Evolutionary conservation across 345 rosid species (phyloP), one percentile per base, ranked within the genome.

Genomic region (Murraya paniculata): DNA sequence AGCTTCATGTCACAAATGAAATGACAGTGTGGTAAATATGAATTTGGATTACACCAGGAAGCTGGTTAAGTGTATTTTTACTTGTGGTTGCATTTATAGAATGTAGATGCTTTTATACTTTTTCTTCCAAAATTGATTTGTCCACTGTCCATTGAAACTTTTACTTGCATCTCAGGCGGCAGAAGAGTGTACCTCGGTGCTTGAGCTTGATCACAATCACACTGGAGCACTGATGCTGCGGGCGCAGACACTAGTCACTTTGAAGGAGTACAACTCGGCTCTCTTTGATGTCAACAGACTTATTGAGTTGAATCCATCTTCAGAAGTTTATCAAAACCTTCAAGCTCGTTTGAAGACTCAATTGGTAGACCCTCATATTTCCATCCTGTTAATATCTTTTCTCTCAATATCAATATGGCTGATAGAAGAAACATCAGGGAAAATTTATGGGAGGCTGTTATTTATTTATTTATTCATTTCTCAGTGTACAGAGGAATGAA

Each of bases 221-320:
- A 88, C 93, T 7, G 99, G 99, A 59, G 99, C 99, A 0, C 70
- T 95, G 87, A 93, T 93, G 98, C 82, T 95, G 31, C 90, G 99
- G 66, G 96, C 99, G 0, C 99, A 93, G 87, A 95, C 98, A 5
- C 78, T 95, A 39, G 97, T 95, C 65, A 91, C 98, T 5, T 86
- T 95, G 25, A 92, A 92, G 83, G 96, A 95, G 61, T 95, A 95
- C 80, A 81, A 87, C 76, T 92, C 97, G 1, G 98, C 99, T 0
- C 88, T 93, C 16, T 95, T 93, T 77, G 98, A 95, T 86, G 99
- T 95, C 77, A 92, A 86, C 69, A 85, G 94, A 75, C 97, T 95
- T 61, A 78, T 92, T 81, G 99, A 93, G 81, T 72, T 95, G 81
- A 86, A 93, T 76, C 97, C 99, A 22, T 82, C 89, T 31, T 93